phyloP scores from a whole-genome alignment of 2,329 filamentous ascomycete genomes.

The Ceratocystiopsis minuta region DNA sequence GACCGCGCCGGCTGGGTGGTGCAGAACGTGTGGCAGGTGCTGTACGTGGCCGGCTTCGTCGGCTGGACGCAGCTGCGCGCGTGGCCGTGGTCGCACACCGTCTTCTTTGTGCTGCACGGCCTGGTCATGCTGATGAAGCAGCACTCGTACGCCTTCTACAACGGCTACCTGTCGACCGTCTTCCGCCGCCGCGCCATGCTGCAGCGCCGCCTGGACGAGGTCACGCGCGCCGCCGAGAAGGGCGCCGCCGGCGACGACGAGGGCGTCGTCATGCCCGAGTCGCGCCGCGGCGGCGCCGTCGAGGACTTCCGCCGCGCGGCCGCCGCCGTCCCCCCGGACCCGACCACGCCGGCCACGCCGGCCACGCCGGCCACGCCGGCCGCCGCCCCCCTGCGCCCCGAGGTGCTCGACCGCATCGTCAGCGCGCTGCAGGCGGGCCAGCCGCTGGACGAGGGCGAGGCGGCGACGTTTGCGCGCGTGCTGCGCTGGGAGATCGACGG shows the following conservation, averaged over 20 bases:
- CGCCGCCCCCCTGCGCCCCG: slow-evolving; percentile 24
- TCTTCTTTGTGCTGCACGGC: slow-evolving; percentile 58
- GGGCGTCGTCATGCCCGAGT: too few relatives aligned
- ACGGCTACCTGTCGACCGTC: not conserved
- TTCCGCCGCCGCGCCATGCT: slow-evolving; percentile 11
- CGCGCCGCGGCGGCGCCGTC: too few relatives aligned
- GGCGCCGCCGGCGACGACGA: too few relatives aligned
- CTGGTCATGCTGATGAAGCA: slow-evolving; percentile 72
- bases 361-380: slow-evolving; percentile 29
- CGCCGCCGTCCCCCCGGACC: too few relatives aligned
- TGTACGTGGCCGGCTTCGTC: slow-evolving; percentile 16
- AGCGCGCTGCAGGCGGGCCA: slow-evolving; percentile 41
- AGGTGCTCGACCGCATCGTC: slow-evolving; percentile 36
- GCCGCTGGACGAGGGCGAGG: slow-evolving; percentile 42
- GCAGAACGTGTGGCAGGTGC: slow-evolving; percentile 54
- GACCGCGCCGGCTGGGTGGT: slow-evolving; percentile 24
- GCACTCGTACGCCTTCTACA: slow-evolving; percentile 64
- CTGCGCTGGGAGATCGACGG: slow-evolving; percentile 49
- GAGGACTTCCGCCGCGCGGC: slow-evolving; percentile 12
- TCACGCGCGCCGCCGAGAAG: too few relatives aligned
- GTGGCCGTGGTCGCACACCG: slow-evolving; percentile 71
- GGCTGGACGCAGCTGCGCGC: slow-evolving; percentile 50
- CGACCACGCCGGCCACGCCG: slow-evolving; percentile 34
- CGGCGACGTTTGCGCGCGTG: slow-evolving; percentile 44
- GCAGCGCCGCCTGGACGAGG: slow-evolving; percentile 22